A percentile compares a stretch with the other conserved stretches of the same genome.
phyloP scores from a whole-genome alignment of 768 basidiomycete species.

The Podaxis pistillaris region DNA sequence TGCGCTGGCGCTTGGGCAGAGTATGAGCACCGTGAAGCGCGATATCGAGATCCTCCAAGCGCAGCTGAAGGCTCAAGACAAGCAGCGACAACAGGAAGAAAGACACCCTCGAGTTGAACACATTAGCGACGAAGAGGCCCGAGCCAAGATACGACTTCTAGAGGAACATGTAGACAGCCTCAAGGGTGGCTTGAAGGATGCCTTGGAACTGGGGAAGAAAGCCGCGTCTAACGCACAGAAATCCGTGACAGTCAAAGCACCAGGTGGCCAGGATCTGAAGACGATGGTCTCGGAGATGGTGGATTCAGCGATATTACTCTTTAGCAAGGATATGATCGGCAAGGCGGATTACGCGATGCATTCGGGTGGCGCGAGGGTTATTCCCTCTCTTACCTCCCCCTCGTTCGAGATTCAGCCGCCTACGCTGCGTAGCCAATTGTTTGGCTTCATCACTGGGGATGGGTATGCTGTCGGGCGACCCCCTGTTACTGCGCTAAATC shows the following conservation, averaged over 20 bases:
- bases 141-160: constrained; percentile 48
- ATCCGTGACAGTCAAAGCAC: constrained; percentile 63
- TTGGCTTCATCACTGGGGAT: constrained; percentile 59
- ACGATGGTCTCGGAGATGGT: constrained; percentile 74
- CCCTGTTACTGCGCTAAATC: constrained; percentile 85
- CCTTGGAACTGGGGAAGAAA: constrained; percentile 69
- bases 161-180: constrained; percentile 63
- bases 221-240: constrained; percentile 42
- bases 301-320: constrained; percentile 65
- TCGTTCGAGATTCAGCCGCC: constrained; percentile 67
- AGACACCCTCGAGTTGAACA: constrained; percentile 18
- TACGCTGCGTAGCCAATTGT: constrained; percentile 44
- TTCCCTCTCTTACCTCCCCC: constrained; percentile 81
- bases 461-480: constrained; percentile 70
- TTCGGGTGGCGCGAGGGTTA: constrained; percentile 76
- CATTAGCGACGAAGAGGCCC: constrained; percentile 56
- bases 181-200: constrained; percentile 68
- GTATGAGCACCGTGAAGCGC: constrained; percentile 47
- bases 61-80: constrained; percentile 31
- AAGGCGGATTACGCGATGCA: constrained; percentile 84
- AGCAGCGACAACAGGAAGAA: constrained; percentile 21
- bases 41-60: constrained; percentile 55
- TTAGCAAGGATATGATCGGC: constrained; percentile 77
- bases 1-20: constrained; percentile 34
- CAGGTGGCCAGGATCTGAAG: constrained; percentile 72